A percentile compares a stretch with the other conserved stretches of the same genome.
These are phyloP conservation scores for Cryphonectria parasitica DNA, from an alignment of 2,329 filamentous ascomycete species.

Conservation along the genomic window DNA sequence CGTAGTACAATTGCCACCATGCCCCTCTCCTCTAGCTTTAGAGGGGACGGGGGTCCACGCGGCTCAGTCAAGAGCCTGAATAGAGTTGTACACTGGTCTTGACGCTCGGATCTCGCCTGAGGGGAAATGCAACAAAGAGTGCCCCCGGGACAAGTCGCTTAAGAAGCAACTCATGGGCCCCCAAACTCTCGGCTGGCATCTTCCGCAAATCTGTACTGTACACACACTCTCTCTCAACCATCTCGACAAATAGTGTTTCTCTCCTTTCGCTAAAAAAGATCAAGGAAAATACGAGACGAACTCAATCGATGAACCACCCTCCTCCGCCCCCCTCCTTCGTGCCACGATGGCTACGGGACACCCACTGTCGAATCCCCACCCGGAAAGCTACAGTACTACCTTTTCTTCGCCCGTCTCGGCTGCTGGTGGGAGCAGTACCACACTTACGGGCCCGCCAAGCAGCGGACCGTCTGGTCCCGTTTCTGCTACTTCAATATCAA, in stretches of 20 bases:
- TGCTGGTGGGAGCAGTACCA: neutral
- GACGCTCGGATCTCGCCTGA: neutral
- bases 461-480: neutral
- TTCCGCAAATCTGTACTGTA: neutral
- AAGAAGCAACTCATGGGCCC: neutral
- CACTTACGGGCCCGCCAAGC: neutral
- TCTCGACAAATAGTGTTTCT: neutral
- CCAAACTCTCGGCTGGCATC: neutral
- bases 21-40: neutral
- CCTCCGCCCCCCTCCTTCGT: neutral
- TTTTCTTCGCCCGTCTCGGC: neutral
- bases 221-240: neutral
- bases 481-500: neutral
- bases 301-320: too few relatives aligned
- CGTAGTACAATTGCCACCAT: too few relatives aligned
- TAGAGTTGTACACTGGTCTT: neutral
- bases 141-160: neutral
- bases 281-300: too few relatives aligned
- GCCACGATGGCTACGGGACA: constrained; percentile 7
- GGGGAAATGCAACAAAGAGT: neutral
- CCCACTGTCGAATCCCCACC: constrained; percentile 6
- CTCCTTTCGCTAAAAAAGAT: neutral
- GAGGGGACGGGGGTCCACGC: too few relatives aligned
- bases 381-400: neutral
- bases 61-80: too few relatives aligned